These are phyloP conservation scores for Hanseniaspora jakobsenii DNA, from an alignment of 805 yeast genomes.

Conservation along the genomic window DNA sequence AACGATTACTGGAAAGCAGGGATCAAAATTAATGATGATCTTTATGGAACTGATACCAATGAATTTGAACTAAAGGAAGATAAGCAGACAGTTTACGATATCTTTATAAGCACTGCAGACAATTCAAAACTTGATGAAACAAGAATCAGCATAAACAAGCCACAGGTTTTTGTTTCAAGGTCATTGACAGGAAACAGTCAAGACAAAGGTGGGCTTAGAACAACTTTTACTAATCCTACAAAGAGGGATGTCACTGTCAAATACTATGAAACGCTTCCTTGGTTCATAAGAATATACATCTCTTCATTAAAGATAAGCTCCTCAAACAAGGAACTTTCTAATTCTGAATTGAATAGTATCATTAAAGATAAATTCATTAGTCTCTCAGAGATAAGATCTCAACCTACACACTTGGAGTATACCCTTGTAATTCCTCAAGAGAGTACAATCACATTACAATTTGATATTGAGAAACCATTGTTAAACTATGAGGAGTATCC, in stretches of 20 bases:
- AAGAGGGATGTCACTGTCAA: constrained; percentile 37
- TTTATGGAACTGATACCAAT: constrained; percentile 28
- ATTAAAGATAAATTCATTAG: constrained; percentile 47
- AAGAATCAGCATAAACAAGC: constrained; percentile 30
- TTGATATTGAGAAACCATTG: constrained; percentile 78
- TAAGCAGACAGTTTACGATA: constrained; percentile 19
- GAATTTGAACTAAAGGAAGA: constrained; percentile 29
- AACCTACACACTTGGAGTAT: constrained; percentile 77
- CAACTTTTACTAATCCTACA: constrained; percentile 55
- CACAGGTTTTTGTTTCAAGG: constrained; percentile 66
- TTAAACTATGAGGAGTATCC: constrained; percentile 84
- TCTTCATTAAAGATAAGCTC: constrained; percentile 39
- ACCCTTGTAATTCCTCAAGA: constrained; percentile 51
- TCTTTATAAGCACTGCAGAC: constrained; percentile 25
- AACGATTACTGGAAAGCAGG: constrained; percentile 38
- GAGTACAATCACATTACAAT: constrained; percentile 48
- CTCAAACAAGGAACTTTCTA: constrained; percentile 15
- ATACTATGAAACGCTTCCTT: constrained; percentile 76
- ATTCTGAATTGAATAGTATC: constrained; percentile 25
- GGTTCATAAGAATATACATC: constrained; percentile 79
- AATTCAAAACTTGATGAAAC: constrained; percentile 23
- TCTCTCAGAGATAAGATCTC: constrained; percentile 67
- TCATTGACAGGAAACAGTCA: constrained; percentile 87
- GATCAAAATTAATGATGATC: constrained; percentile 23
- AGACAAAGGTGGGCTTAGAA: constrained; percentile 79